Base-by-base conservation (phyloP, 2,329 filamentous ascomycete genomes). In the Calycina marina region DNA sequence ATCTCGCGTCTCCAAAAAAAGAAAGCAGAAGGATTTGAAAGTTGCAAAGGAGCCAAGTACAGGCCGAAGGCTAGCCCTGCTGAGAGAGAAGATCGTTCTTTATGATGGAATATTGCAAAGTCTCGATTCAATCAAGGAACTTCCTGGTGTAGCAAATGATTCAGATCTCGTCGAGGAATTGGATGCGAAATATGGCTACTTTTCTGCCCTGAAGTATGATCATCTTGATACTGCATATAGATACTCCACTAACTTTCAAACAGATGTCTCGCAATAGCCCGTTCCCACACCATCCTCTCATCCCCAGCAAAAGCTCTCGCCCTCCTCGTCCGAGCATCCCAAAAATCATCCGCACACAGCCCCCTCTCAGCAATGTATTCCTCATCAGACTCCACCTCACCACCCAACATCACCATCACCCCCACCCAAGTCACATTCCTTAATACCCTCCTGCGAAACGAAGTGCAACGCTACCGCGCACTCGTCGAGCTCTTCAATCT, bases 51-150 rank as follows among this genome's bases (percentile, higher is more conserved):
- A 77, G 31, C 74, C 85, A 43, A 70, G 79, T 1, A 72, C 71
- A 11, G 78, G 81, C 13, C 76, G 77, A 40, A 84, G 82, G 52
- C 62, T 93, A 31, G 76, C 77, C 9, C 76, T 80, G 47, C 62
- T 96, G 31, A 80, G 84, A 50, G 88, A 96, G 54, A 78, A 83
- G 47, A 74, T 82, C 10, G 86, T 88, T 3, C 64, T 98, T 2
- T 96, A 94, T 52, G 85, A 94, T 52, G 83, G 84, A 14, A 92
- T 79, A 6, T 59, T 94, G 14, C 83, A 94, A 56, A 94, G 84
- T 55, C 64, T 98, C 38, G 81, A 94, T 43, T 83, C 85, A 4
- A 75, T 94, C 53, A 83, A 80, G 47, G 84, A 93, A 38, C 66
- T 98, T 10, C 80, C 85, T 2, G 90, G 90, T 55, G 81, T 94